Evolutionary conservation across 352 stramenopile genomes (phyloP).

Genomic region (Globisporangium rhizosaccharum): DNA sequence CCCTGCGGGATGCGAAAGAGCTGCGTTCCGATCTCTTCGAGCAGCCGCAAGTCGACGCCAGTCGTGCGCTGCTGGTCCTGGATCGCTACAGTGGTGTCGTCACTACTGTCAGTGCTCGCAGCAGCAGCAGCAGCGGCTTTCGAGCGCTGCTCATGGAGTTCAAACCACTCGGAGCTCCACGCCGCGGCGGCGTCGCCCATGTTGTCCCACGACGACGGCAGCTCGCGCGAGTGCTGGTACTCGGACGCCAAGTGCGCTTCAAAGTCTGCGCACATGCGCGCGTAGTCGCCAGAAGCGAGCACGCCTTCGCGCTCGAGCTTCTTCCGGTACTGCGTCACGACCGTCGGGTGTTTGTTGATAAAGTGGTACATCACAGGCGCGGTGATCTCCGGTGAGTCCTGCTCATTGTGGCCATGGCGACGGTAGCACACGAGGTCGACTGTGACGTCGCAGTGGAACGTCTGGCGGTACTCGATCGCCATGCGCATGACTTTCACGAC

Average conservation of each 20-base stretch:
- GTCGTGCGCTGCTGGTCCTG: constrained; percentile 18
- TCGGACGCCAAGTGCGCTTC: constrained; percentile 58
- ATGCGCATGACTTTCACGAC: constrained; percentile 91
- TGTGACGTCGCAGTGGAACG: constrained; percentile 95
- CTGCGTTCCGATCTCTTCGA: constrained; percentile 70
- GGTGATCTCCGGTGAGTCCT: constrained; percentile 87
- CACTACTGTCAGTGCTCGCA: background rate
- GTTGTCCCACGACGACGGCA: constrained; percentile 77
- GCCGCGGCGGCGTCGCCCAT: constrained; percentile 44
- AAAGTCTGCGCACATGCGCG: constrained; percentile 52
- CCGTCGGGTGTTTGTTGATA: constrained; percentile 82
- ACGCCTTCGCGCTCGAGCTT: constrained; percentile 57
- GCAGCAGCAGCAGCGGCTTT: background rate
- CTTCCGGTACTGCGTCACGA: constrained; percentile 73
- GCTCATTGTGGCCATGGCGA: constrained; percentile 98
- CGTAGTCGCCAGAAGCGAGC: constrained; percentile 39
- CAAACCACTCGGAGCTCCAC: constrained; percentile 65
- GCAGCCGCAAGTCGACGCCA: constrained; percentile 64
- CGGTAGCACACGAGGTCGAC: constrained; percentile 99
- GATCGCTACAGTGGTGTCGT: too few relatives aligned
- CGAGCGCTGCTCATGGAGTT: constrained; percentile 17
- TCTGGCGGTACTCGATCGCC: constrained; percentile 84
- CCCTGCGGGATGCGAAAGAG: constrained; percentile 76
- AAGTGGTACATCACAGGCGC: constrained; percentile 88
- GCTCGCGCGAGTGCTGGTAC: constrained; percentile 66